A percentile compares a stretch with the other conserved stretches of the same genome.
These are phyloP conservation scores for Arachis stenosperma DNA, from an alignment of 306 rosid species.

Conservation along the genomic window DNA sequence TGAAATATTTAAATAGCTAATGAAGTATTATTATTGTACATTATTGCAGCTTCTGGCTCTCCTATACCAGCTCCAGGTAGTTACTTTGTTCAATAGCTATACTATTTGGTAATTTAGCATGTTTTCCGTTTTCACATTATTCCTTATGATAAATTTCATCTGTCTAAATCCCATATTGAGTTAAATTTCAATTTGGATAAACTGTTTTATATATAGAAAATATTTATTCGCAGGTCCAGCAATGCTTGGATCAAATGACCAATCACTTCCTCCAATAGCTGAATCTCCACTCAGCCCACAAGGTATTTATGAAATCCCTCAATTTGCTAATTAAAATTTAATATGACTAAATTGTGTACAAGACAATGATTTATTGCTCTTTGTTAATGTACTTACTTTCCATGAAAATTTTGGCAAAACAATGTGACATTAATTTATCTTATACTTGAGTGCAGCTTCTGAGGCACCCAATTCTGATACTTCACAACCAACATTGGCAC, in stretches of 20 bases:
- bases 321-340: too few relatives aligned
- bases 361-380: too few relatives aligned
- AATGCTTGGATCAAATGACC: slow-evolving; percentile 41
- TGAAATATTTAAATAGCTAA: neutral
- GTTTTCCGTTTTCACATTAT: neutral
- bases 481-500: slow-evolving; percentile 6
- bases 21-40: neutral
- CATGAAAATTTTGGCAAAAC: neutral
- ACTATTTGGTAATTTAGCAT: neutral
- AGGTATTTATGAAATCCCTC: slow-evolving; percentile 42
- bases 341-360: too few relatives aligned
- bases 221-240: slow-evolving; percentile 46
- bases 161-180: neutral
- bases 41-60: slow-evolving; percentile 57
- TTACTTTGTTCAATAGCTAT: slow-evolving; percentile 1
- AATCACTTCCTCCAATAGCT: slow-evolving; percentile 38
- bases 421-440: neutral
- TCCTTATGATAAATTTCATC: neutral
- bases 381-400: neutral
- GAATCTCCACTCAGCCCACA: slow-evolving; percentile 52
- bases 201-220: too few relatives aligned
- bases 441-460: slow-evolving; percentile 5
- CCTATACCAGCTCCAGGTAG: slow-evolving; percentile 80
- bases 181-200: neutral
- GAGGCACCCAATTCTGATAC: neutral